These are phyloP conservation scores for Solanum hybrid DNA, from an alignment of 305 asterid genomes.

Conservation along the genomic window DNA sequence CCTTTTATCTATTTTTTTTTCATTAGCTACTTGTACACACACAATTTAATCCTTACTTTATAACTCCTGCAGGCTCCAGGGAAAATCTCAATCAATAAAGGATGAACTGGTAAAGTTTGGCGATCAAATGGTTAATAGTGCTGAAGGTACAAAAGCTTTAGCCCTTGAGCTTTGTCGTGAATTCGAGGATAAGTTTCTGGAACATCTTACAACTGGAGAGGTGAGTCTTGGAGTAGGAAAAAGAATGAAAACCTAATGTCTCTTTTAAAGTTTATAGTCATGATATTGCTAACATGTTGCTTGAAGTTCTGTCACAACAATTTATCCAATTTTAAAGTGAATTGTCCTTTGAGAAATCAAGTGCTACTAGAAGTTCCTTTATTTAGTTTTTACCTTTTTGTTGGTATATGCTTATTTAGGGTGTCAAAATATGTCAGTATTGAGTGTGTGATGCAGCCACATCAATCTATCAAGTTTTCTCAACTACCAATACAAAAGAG, in stretches of 20 bases:
- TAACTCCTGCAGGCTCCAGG: slow-evolving; percentile 19
- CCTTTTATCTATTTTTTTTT: not conserved
- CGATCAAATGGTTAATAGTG: slow-evolving; percentile 77
- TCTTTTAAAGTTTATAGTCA: not conserved
- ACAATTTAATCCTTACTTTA: not conserved
- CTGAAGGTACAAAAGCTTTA: slow-evolving; percentile 94
- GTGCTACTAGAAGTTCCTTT: not conserved
- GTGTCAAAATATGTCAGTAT: not conserved
- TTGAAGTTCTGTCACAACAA: not conserved
- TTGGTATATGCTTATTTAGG: not conserved
- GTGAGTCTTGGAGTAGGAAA: slow-evolving; percentile 31
- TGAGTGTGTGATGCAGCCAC: not conserved
- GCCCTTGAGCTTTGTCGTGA: slow-evolving; percentile 94
- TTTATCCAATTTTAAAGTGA: not conserved
- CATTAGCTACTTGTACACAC: not conserved
- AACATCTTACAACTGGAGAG: slow-evolving; percentile 95
- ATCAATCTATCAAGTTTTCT: not conserved
- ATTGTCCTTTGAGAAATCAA: not conserved
- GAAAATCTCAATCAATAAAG: slow-evolving; percentile 20
- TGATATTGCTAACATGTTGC: not conserved
- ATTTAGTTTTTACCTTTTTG: not conserved
- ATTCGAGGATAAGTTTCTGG: slow-evolving; percentile 91
- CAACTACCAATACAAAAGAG: not conserved
- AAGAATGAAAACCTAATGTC: not conserved
- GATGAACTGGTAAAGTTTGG: slow-evolving; percentile 43